Conservation (phyloP, 2,329 filamentous ascomycete genomes). For the Stemphylium lycopersici region DNA sequence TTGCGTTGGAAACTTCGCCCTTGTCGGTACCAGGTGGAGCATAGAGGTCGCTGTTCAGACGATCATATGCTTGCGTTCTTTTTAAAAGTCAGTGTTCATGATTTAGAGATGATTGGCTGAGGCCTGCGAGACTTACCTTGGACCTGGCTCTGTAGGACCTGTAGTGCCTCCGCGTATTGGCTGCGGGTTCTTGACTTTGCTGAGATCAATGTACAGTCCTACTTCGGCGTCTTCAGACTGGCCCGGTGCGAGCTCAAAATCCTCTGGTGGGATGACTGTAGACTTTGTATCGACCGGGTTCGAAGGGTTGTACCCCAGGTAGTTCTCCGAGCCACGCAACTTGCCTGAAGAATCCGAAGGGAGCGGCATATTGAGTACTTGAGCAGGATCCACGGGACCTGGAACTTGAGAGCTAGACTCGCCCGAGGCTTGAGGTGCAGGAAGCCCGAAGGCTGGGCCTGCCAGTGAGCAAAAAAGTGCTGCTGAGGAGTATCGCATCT, state of each 20-base stretch:
- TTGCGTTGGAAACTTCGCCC: constrained; percentile 49
- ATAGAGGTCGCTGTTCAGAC: constrained; percentile 50
- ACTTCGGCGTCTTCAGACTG: constrained; percentile 47
- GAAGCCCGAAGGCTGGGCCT: constrained; percentile 12
- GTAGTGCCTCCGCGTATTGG: constrained; percentile 48
- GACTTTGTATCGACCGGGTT: constrained; percentile 40
- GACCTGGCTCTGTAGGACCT: constrained; percentile 50
- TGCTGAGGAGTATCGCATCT: constrained; percentile 3
- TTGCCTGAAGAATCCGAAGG: constrained; percentile 46
- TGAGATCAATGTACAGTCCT: constrained; percentile 49
- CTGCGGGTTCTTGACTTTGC: constrained; percentile 49
- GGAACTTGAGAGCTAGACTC: constrained; percentile 1
- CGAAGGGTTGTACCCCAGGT: constrained; percentile 44
- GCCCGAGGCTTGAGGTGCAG: constrained; percentile 8
- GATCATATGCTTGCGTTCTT: constrained; percentile 37
- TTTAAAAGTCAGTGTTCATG: not conserved
- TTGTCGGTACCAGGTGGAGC: constrained; percentile 48
- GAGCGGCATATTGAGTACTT: constrained; percentile 12
- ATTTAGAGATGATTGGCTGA: accelerated
- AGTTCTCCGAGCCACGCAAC: constrained; percentile 39
- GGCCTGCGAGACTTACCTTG: constrained; percentile 22
- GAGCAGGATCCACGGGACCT: constrained; percentile 16
- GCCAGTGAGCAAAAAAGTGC: not conserved
- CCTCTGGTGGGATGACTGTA: constrained; percentile 41
- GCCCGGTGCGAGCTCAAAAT: constrained; percentile 47